phyloP scores from a whole-genome alignment of 768 basidiomycete genomes.

The Pisolithus marmoratus region DNA sequence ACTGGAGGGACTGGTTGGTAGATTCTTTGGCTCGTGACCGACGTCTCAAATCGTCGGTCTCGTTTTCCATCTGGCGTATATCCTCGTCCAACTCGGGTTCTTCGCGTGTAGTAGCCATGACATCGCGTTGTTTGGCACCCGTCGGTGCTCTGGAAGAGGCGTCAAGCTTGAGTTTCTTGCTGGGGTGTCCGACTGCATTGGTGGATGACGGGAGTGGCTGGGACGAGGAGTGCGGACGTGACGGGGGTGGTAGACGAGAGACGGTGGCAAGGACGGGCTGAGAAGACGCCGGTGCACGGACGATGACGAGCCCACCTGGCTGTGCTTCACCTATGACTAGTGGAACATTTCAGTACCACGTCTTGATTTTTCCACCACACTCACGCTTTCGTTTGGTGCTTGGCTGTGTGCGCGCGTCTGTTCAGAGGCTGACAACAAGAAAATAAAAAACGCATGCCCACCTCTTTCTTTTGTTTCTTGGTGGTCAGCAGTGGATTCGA shows the following conservation, averaged over 20 bases:
- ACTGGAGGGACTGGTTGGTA: conserved; percentile 33
- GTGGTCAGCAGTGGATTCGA: conserved; percentile 47
- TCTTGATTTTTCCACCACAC: conserved; percentile 19
- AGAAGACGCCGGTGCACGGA: conserved; percentile 41
- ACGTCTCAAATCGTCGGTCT: conserved; percentile 57
- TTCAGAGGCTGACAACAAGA: neutral
- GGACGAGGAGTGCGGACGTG: conserved; percentile 22
- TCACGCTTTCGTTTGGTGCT: conserved; percentile 56
- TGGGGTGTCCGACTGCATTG: conserved; percentile 40
- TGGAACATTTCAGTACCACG: conserved; percentile 12
- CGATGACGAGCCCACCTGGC: conserved; percentile 58
- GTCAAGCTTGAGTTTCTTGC: conserved; percentile 55
- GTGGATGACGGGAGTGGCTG: conserved; percentile 24
- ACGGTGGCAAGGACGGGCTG: conserved; percentile 24
- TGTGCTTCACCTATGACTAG: conserved; percentile 62
- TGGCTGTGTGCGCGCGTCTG: conserved; percentile 25
- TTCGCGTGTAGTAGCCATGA: conserved; percentile 37
- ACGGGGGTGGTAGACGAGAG: conserved; percentile 22
- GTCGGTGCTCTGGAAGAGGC: conserved; percentile 29
- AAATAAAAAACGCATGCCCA: conserved; percentile 9
- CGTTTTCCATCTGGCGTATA: conserved; percentile 67
- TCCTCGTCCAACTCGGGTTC: conserved; percentile 56
- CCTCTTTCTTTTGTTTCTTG: conserved; percentile 59
- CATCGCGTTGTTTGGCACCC: conserved; percentile 30
- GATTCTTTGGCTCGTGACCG: conserved; percentile 48